Conservation (phyloP, 805 yeast species). For the Vanderwaltozyma tropicalis region DNA sequence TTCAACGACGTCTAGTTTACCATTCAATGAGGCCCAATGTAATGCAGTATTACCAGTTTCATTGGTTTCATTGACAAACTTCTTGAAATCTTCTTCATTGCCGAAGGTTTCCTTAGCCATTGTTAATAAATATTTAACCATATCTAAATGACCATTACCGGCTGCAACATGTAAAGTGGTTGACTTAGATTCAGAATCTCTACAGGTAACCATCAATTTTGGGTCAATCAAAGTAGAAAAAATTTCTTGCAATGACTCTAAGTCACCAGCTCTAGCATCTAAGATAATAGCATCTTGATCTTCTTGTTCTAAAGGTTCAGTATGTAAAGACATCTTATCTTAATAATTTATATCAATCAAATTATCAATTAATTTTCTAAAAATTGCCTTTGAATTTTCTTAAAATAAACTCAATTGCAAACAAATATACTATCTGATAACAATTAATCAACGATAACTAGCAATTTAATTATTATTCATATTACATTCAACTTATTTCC, state of each 20-base stretch:
- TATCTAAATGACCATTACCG: constrained; percentile 81
- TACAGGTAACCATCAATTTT: constrained; percentile 33
- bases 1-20: constrained; percentile 64
- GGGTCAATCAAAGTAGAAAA: constrained; percentile 49
- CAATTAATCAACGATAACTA: too few relatives aligned
- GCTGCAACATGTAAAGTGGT: constrained; percentile 93
- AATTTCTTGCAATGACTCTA: constrained; percentile 60
- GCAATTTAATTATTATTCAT: too few relatives aligned
- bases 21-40: constrained; percentile 93
- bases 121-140: constrained; percentile 48
- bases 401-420: too few relatives aligned
- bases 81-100: constrained; percentile 32
- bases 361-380: too few relatives aligned
- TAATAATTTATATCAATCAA: not conserved
- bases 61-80: constrained; percentile 44
- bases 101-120: constrained; percentile 27
- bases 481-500: too few relatives aligned
- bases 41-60: constrained; percentile 86
- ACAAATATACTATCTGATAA: too few relatives aligned
- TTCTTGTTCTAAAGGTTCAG: constrained; percentile 44
- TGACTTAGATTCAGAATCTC: constrained; percentile 53
- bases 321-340: constrained; percentile 18
- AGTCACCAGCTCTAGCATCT: constrained; percentile 82
- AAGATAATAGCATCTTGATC: constrained; percentile 73
- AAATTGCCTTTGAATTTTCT: too few relatives aligned